A percentile compares a stretch with the other conserved stretches of the same genome.
These are phyloP conservation scores for Ceratocystiopsis minuta DNA, from an alignment of 2,329 filamentous ascomycete species.

Conservation along the genomic window DNA sequence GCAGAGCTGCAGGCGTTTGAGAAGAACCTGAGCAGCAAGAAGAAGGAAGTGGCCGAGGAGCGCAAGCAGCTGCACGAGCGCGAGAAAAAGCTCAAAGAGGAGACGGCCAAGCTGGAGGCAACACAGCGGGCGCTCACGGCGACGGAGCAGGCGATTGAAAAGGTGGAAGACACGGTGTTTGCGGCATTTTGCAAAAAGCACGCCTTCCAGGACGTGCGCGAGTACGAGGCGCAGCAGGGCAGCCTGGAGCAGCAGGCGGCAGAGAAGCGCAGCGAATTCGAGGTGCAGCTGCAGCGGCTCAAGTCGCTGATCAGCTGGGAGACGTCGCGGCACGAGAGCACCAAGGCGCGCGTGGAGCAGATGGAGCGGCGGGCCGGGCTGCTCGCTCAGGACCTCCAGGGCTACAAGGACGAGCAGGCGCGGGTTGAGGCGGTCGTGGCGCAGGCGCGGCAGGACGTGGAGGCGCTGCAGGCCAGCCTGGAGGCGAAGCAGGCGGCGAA, in stretches of 20 bases:
- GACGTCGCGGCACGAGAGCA: slow-evolving; percentile 32
- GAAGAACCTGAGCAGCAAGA: slow-evolving; percentile 70
- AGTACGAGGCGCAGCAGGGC: slow-evolving; percentile 86
- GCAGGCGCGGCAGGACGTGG: slow-evolving; percentile 56
- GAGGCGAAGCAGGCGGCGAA: slow-evolving; percentile 51
- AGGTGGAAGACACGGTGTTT: slow-evolving; percentile 81
- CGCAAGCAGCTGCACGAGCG: slow-evolving; percentile 57
- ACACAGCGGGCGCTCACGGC: slow-evolving; percentile 31
- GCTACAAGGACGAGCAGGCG: slow-evolving; percentile 54
- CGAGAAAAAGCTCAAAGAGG: slow-evolving; percentile 59
- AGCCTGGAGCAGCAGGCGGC: slow-evolving; percentile 79
- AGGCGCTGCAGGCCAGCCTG: slow-evolving; percentile 54
- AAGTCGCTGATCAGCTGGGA: slow-evolving; percentile 43
- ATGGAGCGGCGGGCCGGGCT: slow-evolving; percentile 49
- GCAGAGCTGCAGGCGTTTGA: slow-evolving; percentile 64
- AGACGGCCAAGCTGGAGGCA: slow-evolving; percentile 47
- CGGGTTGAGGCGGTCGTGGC: slow-evolving; percentile 57
- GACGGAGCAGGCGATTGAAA: slow-evolving; percentile 46
- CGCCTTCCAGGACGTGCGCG: slow-evolving; percentile 75
- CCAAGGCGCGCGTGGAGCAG: slow-evolving; percentile 48
- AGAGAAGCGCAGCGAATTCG: slow-evolving; percentile 74
- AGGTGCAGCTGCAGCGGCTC: slow-evolving; percentile 62
- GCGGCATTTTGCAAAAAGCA: slow-evolving; percentile 68
- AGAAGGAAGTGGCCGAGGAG: slow-evolving; percentile 59
- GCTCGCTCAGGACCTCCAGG: slow-evolving; percentile 49